Evolutionary conservation across 2,329 filamentous ascomycete species (phyloP), one percentile per base, ranked within the genome.

Genomic region (Beauveria sp.): DNA sequence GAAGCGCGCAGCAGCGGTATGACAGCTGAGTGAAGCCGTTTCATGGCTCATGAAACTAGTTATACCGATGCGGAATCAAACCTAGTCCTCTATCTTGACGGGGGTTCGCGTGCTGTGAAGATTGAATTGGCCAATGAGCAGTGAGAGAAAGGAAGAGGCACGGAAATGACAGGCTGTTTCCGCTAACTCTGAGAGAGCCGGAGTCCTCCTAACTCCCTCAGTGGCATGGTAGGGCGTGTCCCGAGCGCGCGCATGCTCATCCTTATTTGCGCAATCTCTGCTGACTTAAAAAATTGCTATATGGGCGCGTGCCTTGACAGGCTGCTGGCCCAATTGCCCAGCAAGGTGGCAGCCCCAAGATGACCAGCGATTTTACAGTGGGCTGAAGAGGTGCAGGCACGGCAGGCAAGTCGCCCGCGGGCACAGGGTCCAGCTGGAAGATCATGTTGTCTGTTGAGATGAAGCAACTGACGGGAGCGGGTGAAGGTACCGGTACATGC

Each of bases 401-500:
- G 26, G 16, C 20, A 28, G 18, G 20, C n/a, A 14, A 34, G 20
- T 20, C 26, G 34, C n/a, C 14, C 16, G 20, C 51, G 22, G 30
- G 38, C 12, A 12, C 24, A 58, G 56, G 56, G 56, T 58, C 46
- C 46, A 43, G 43, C 46, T 43, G 56, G 30, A 57, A 34, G 43
- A 45, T 38, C 12, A 22, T 20, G 16, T 22, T 24, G 28, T 43
- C 47, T 24, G 30, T 43, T 47, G 34, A 50, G 47, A 51, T 26
- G 43, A 20, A 38, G 40, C 34, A 38, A 22, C 52, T 16, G 42
- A 14, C n/a, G 12, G 34, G 12, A 12, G 26, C 34, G 18, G 53
- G 38, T 12, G 10, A 34, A 58, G 10, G 56, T 58, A 58, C 56
- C 22, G 38, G 56, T 58, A 58, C 56, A 58, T 51, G 56, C 46